phyloP scores from a whole-genome alignment of 1,284 basidiomycete genomes.

The Farysia itapuensis region DNA sequence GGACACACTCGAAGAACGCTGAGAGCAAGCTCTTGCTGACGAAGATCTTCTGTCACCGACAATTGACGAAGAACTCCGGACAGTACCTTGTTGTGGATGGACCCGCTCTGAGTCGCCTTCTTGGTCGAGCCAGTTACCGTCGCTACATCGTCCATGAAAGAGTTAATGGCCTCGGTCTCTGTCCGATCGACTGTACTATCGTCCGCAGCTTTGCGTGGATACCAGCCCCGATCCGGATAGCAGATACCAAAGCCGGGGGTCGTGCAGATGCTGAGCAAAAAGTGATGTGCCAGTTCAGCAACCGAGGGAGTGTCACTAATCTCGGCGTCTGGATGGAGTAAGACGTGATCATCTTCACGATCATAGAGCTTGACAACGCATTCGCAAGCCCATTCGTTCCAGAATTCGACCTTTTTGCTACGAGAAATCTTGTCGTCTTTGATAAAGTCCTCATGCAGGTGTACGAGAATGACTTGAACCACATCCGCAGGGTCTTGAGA shows the following conservation, averaged over 20 bases:
- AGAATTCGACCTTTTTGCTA: constrained; percentile 41
- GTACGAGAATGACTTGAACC: constrained; percentile 43
- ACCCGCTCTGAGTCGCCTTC: constrained; percentile 14
- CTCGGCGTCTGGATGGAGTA: constrained; percentile 16
- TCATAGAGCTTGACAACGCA: constrained; percentile 46
- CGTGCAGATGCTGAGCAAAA: constrained; percentile 82
- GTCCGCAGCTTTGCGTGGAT: constrained; percentile 62
- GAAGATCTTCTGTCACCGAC: constrained; percentile 77
- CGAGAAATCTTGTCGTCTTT: constrained; percentile 44
- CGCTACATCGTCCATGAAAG: constrained; percentile 14
- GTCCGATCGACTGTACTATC: not conserved
- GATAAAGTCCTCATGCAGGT: constrained; percentile 50
- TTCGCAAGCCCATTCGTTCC: constrained; percentile 49
- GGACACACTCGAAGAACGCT: constrained; percentile 79
- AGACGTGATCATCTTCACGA: constrained; percentile 40
- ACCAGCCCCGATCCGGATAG: constrained; percentile 88
- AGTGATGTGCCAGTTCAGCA: constrained; percentile 82
- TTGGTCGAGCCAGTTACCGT: constrained; percentile 60
- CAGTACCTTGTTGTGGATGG: constrained; percentile 81
- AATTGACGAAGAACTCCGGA: constrained; percentile 73
- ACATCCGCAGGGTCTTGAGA: constrained; percentile 42
- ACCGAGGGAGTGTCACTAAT: constrained; percentile 56
- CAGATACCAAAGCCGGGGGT: constrained; percentile 81
- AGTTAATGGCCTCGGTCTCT: not conserved
- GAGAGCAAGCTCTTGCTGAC: constrained; percentile 80